Evolutionary conservation across 164 flowering plant genomes (phyloP), one percentile per base, ranked within the genome.

Genomic region (Liriodendron chinense): DNA sequence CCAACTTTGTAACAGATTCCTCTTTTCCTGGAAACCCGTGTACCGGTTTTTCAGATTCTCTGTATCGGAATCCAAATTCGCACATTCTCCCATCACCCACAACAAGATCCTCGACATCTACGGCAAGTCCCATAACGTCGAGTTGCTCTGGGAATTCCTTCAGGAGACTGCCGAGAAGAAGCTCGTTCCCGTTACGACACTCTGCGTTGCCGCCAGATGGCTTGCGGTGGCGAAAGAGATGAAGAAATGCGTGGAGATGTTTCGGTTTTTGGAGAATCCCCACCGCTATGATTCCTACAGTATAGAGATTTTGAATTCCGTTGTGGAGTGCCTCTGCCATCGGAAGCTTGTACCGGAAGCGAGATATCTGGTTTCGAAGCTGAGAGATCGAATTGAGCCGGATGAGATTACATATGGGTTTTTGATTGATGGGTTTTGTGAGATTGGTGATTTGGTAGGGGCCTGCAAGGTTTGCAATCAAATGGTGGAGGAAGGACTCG

Each of bases 1-100:
- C 72, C 97, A 89, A 74, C 90, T 92, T 72, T 91, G 97, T 89
- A 91, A 90, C 88, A 83, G 81, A 13, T 94, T 94, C 85, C 95
- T 91, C 1, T 78, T 26, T 47, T 93, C 98, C 25, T 90, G 95
- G 94, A 85, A 85, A 47, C 97, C 98, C 70, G 81, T 92, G 47
- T 83, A 90, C 89, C 83, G 70, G 21, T 87, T 93, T 85, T 90
- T 85, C 81, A 71, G 59, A 7, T 94, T 81, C 86, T 84, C 94
- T 13, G 74, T 81, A 23, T 72, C 83, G 59, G 82, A 82, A 34
- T 83, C 84, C 12, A 3, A 65, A 7, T 91, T 91, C 78, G 20
- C 78, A 18, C 97, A 92, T 85, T 78, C 90, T 26, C 70, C 94
- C 5, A 76, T 78, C 79, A 82, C 97, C n/a, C 86, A 85, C 83